A percentile compares a stretch with the other conserved stretches of the same genome.
Conservation (phyloP, 2,329 filamentous ascomycete species). For the Penicillium paneum region DNA sequence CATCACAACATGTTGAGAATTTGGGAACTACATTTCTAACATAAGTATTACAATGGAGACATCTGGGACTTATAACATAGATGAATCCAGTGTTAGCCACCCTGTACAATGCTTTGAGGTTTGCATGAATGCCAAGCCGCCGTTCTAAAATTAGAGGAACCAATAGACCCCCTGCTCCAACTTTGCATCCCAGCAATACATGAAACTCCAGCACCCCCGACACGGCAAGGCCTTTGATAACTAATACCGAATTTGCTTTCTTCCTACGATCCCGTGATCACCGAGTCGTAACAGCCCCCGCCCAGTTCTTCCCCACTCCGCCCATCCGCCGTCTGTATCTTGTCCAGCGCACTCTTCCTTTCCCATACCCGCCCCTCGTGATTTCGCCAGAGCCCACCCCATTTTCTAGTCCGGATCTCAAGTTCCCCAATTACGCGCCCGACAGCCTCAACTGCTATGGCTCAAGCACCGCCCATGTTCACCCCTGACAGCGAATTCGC, state of each 20-base stretch:
- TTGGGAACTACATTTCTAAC: background rate
- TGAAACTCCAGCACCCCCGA: background rate
- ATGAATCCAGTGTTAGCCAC: background rate
- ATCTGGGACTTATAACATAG: background rate
- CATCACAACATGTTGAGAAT: background rate
- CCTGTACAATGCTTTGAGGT: background rate
- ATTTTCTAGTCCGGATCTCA: background rate
- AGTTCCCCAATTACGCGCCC: background rate
- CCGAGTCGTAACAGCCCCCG: background rate
- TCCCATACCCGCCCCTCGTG: background rate
- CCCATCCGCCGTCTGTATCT: background rate
- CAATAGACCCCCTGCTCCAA: background rate
- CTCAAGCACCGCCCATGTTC: conserved; percentile 23
- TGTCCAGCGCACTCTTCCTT: background rate
- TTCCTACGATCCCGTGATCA: background rate
- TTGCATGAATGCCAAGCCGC: background rate
- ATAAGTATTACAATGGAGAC: background rate
- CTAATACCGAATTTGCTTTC: background rate
- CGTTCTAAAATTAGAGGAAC: conserved; percentile 1
- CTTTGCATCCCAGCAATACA: background rate
- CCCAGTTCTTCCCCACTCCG: background rate
- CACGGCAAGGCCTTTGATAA: background rate
- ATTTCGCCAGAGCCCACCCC: background rate
- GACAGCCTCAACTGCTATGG: conserved; percentile 7
- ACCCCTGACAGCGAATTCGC: conserved; percentile 33